Conservation (phyloP, 2,329 filamentous ascomycete genomes). For the Aspergillus phoenicis region DNA sequence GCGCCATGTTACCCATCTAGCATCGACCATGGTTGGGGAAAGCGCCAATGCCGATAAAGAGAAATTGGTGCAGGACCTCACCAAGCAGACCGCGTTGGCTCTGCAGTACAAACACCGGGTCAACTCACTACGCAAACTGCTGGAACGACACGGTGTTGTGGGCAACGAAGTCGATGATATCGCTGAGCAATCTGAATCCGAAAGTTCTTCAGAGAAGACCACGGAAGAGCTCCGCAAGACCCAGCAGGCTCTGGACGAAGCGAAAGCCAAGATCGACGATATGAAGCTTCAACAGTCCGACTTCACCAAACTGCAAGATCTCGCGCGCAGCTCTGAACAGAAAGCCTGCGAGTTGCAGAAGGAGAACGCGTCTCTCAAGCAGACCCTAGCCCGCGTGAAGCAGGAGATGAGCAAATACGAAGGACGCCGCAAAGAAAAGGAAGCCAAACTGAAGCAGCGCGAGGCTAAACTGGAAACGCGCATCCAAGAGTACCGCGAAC, state of each 20-base stretch:
- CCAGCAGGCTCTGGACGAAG: slow-evolving; percentile 38
- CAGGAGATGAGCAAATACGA: slow-evolving; percentile 48
- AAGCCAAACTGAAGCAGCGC: slow-evolving; percentile 44
- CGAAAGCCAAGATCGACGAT: slow-evolving; percentile 39
- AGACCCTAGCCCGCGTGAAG: slow-evolving; percentile 44
- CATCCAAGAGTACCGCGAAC: slow-evolving; percentile 45
- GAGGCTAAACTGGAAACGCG: slow-evolving; percentile 43
- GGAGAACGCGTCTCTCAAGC: slow-evolving; percentile 46
- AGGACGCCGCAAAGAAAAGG: slow-evolving; percentile 46
- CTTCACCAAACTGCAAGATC: slow-evolving; percentile 36
- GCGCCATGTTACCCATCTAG: slow-evolving; percentile 45
- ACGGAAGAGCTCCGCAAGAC: slow-evolving; percentile 34
- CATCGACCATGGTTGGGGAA: slow-evolving; percentile 41
- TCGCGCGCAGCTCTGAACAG: slow-evolving; percentile 43
- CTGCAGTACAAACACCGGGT: slow-evolving; percentile 49
- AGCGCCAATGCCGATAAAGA: slow-evolving; percentile 40
- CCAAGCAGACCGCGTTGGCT: slow-evolving; percentile 48
- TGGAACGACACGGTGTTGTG: slow-evolving; percentile 45
- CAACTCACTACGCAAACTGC: slow-evolving; percentile 37
- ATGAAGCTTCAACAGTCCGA: slow-evolving; percentile 36
- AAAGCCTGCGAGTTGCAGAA: slow-evolving; percentile 45
- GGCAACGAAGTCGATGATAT: slow-evolving; percentile 27
- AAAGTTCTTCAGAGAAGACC: slow-evolving; percentile 20
- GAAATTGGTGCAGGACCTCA: slow-evolving; percentile 45
- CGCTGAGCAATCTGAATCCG: slow-evolving; percentile 25